These are phyloP conservation scores for Rhinocladiella similis DNA, from an alignment of 2,329 filamentous ascomycete species.

Conservation along the genomic window DNA sequence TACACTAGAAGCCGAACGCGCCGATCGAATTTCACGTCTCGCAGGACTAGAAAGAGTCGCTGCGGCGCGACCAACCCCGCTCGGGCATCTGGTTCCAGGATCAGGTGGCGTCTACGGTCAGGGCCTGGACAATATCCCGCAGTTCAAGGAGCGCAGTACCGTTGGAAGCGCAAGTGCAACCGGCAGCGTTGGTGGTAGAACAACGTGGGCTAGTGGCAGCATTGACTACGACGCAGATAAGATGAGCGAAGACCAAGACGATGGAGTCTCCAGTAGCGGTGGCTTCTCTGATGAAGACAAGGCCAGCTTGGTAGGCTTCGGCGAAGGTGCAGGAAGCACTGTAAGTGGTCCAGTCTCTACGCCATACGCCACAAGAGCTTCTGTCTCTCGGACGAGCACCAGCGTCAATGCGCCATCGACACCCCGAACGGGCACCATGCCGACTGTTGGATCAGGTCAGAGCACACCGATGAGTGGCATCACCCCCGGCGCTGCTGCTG, in stretches of 20 bases:
- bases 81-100: conserved; percentile 39
- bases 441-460: conserved; percentile 28
- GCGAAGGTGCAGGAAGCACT: conserved; percentile 84
- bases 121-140: conserved; percentile 73
- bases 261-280: conserved; percentile 64
- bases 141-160: conserved; percentile 77
- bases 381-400: conserved; percentile 37
- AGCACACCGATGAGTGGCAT: conserved; percentile 45
- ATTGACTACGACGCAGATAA: conserved; percentile 57
- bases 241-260: conserved; percentile 64
- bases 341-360: conserved; percentile 74
- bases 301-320: conserved; percentile 84
- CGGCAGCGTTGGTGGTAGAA: conserved; percentile 69
- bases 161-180: conserved; percentile 90
- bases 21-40: conserved; percentile 90
- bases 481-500: conserved; percentile 48
- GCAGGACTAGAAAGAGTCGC: conserved; percentile 87
- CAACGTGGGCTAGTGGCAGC: conserved; percentile 65
- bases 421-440: conserved; percentile 20
- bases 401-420: conserved; percentile 39
- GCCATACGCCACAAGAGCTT: conserved; percentile 46
- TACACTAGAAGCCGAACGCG: conserved; percentile 86
- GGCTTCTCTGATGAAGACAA: conserved; percentile 84
- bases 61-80: conserved; percentile 61
- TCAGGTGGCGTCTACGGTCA: conserved; percentile 20